phyloP scores from a whole-genome alignment of 768 basidiomycete species.

The Tremella fuciformis region DNA sequence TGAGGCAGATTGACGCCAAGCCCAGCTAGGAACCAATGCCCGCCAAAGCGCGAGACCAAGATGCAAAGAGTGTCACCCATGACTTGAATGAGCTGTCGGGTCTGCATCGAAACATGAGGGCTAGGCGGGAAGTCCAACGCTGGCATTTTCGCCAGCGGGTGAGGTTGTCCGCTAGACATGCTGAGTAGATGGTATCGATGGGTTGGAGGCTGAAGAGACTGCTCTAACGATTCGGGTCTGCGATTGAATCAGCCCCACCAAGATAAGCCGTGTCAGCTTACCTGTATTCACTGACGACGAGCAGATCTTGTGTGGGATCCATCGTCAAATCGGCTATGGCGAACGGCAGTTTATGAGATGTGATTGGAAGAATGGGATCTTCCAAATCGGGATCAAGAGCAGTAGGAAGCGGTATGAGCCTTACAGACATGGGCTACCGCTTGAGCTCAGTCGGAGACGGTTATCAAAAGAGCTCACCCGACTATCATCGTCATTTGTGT shows the following conservation, averaged over 20 bases:
- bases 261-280: constrained; percentile 54
- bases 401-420: constrained; percentile 46
- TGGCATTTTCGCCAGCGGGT: constrained; percentile 34
- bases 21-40: constrained; percentile 41
- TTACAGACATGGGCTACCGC: constrained; percentile 28
- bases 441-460: constrained; percentile 4
- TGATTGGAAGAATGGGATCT: constrained; percentile 24
- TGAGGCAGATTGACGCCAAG: constrained; percentile 22
- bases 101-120: constrained; percentile 25
- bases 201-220: constrained; percentile 21
- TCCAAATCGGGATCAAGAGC: constrained; percentile 33
- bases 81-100: constrained; percentile 57
- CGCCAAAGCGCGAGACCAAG: constrained; percentile 52
- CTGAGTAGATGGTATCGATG: constrained; percentile 46
- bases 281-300: constrained; percentile 55
- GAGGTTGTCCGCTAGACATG: constrained; percentile 42
- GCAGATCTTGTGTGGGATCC: constrained; percentile 67
- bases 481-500: constrained; percentile 22
- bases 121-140: constrained; percentile 43
- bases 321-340: constrained; percentile 54
- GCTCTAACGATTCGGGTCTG: constrained; percentile 20
- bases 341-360: constrained; percentile 31
- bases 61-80: constrained; percentile 60
- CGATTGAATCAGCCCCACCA: background rate
- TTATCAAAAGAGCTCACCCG: constrained; percentile 23